These are phyloP conservation scores for Aspergillus diversus DNA, from an alignment of 495 filamentous ascomycete genomes.

Conservation along the genomic window DNA sequence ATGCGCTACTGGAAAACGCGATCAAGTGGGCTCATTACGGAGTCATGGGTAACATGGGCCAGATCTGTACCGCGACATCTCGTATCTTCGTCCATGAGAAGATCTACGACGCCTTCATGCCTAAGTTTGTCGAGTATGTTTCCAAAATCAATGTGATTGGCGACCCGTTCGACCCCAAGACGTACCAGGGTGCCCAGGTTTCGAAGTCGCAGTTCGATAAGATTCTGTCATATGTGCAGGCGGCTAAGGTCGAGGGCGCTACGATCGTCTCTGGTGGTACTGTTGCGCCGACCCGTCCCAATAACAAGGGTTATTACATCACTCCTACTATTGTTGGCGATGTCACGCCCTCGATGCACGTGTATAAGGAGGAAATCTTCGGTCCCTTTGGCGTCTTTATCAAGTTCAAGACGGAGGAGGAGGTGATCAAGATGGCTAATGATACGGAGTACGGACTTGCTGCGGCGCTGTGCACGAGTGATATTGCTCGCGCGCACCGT, in stretches of 20 bases:
- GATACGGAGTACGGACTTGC: slow-evolving; percentile 86
- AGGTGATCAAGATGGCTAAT: slow-evolving; percentile 81
- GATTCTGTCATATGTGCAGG: slow-evolving; percentile 75
- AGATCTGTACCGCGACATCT: slow-evolving; percentile 90
- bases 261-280: slow-evolving; percentile 59
- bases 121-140: slow-evolving; percentile 68
- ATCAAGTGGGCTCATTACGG: slow-evolving; percentile 85
- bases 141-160: slow-evolving; percentile 71
- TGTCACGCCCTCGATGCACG: slow-evolving; percentile 67
- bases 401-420: slow-evolving; percentile 80
- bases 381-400: slow-evolving; percentile 85
- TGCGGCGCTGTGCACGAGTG: slow-evolving; percentile 78
- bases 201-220: slow-evolving; percentile 83
- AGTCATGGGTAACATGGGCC: slow-evolving; percentile 76
- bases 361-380: slow-evolving; percentile 78
- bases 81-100: slow-evolving; percentile 80
- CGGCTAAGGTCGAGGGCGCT: slow-evolving; percentile 83
- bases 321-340: slow-evolving; percentile 73
- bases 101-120: slow-evolving; percentile 77
- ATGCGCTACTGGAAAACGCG: slow-evolving; percentile 84
- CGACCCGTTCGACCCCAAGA: slow-evolving; percentile 76
- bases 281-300: slow-evolving; percentile 9
- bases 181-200: slow-evolving; percentile 86
- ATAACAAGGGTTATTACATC: slow-evolving; percentile 65
- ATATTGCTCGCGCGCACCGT: slow-evolving; percentile 78